Percentiles rank a stretch among this genome's conserved stretches.
Evolutionary conservation across 805 yeast species (phyloP).

Genomic region (Wickerhamomyces strasburgensis): DNA sequence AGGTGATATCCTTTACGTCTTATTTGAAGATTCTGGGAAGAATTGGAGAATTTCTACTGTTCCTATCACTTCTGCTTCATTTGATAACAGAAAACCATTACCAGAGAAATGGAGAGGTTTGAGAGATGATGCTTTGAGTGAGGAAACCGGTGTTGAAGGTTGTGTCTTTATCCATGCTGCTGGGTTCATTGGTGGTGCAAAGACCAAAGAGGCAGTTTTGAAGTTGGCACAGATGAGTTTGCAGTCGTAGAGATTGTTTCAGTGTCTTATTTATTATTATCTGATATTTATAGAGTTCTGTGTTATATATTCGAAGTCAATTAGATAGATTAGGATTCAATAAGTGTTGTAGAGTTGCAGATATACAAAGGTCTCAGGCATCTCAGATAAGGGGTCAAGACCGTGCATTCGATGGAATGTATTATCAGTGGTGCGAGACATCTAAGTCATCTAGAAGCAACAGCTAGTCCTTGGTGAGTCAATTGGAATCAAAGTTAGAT

Average conservation of each 20-base stretch:
- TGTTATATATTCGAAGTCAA: not conserved
- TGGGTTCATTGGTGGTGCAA: conserved; percentile 95
- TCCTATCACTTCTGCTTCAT: conserved; percentile 70
- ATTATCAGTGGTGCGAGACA: no score
- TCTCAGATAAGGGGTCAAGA: no score
- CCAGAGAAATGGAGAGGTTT: conserved; percentile 95
- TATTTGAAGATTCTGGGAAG: conserved; percentile 69
- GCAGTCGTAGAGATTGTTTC: conserved; percentile 5
- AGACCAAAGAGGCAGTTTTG: conserved; percentile 71
- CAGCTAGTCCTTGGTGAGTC: no score
- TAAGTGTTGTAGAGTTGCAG: no score
- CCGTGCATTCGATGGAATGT: no score
- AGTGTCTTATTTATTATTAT: not conserved
- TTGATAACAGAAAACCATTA: conserved; percentile 79
- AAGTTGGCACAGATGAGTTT: conserved; percentile 56
- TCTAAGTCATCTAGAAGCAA: no score
- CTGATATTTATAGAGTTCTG: no score
- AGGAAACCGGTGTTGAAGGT: conserved; percentile 74
- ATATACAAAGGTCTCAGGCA: no score
- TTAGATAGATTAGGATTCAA: no score
- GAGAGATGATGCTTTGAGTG: conserved; percentile 77
- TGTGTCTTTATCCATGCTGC: conserved; percentile 94
- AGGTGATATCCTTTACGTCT: conserved; percentile 64
- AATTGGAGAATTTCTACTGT: conserved; percentile 91
- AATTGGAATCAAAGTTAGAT: no score